phyloP scores from a whole-genome alignment of 345 rosid species.

The Abelmoschus esculentus region DNA sequence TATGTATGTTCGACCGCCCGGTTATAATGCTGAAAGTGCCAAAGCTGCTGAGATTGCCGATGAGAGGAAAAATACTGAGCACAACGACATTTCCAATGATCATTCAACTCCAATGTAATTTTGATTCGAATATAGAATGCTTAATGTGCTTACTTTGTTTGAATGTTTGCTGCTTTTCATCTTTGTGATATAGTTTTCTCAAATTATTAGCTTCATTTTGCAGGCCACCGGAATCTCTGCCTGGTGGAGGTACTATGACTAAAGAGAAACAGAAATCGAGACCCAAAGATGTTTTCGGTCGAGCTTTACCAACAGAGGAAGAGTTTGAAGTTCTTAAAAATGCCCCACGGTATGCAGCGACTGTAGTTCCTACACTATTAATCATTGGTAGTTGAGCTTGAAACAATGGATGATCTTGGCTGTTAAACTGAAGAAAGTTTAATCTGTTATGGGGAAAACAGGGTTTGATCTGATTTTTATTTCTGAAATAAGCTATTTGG shows the following conservation, averaged over 20 bases:
- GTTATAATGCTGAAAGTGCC: constrained; percentile 91
- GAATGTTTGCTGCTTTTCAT: background rate
- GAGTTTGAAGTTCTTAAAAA: constrained; percentile 76
- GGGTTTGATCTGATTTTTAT: background rate
- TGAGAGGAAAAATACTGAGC: constrained; percentile 35
- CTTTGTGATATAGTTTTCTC: background rate
- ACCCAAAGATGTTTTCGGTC: constrained; percentile 96
- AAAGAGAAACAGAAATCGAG: constrained; percentile 70
- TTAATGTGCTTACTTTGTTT: background rate
- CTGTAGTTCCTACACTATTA: background rate
- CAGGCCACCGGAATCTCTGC: constrained; percentile 27
- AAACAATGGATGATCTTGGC: too few relatives aligned
- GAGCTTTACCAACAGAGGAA: constrained; percentile 85
- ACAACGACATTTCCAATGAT: constrained; percentile 21
- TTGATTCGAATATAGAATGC: background rate
- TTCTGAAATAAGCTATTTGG: background rate
- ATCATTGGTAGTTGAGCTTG: background rate
- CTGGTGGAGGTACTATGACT: constrained; percentile 16
- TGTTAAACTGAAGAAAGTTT: too few relatives aligned
- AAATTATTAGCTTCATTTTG: constrained; percentile 11
- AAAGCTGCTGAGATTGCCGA: constrained; percentile 84
- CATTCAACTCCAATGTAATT: constrained; percentile 33
- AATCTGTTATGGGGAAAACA: background rate
- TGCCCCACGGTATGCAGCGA: constrained; percentile 60
- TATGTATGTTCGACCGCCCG: constrained; percentile 96